Evolutionary conservation across 192 early-diverging fungal species (phyloP), one percentile per base, ranked within the genome.

Genomic region (Backusella tarrabulga): DNA sequence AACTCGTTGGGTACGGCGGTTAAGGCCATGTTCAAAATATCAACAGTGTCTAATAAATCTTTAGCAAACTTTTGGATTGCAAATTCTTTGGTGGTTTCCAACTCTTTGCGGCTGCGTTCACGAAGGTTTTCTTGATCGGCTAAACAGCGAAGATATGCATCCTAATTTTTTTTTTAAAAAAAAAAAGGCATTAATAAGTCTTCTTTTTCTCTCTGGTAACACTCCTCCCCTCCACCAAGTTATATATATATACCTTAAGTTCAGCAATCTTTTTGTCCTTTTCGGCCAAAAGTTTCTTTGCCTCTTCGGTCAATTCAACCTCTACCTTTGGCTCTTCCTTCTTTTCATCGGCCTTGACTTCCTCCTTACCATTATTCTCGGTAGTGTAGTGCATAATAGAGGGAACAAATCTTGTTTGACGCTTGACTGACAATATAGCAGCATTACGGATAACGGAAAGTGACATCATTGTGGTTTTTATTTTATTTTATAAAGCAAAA

Each of bases 11-110:
- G 96, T 1, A 99, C 96, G 38, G 96, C 88, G 72, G 94, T 90
- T 36, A 99, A 85, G 6, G 98, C 97, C 79, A 99, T 87, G 72
- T 85, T 86, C 60, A 99, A 88, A 38, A 98, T 92, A 82, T 99
- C 98, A 19, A 93, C 95, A 1, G 94, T 95, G 38, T 94, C 92
- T 8, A 99, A 83, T 36, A 99, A 85, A 78, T 99, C 97, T 85
- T 97, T 98, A 79, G 97, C 97, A 81, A 99, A 99, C 88, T 97
- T 97, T 85, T 95, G 95, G 78, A 99, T 96, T 1, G 98, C 95
- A 86, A 92, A 99, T 9, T 90, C 84, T 56, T 93, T 90, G 67
- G 92, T 90, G 40, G 90, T 88, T 26, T 92, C 91, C 14, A 97
- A 86, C 81, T 99, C 98, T 75, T 88, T 90, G 78, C 93, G 91